Evolutionary conservation across 2,329 filamentous ascomycete species (phyloP), one percentile per base, ranked within the genome.

Genomic region (Fusarium agapanthi): DNA sequence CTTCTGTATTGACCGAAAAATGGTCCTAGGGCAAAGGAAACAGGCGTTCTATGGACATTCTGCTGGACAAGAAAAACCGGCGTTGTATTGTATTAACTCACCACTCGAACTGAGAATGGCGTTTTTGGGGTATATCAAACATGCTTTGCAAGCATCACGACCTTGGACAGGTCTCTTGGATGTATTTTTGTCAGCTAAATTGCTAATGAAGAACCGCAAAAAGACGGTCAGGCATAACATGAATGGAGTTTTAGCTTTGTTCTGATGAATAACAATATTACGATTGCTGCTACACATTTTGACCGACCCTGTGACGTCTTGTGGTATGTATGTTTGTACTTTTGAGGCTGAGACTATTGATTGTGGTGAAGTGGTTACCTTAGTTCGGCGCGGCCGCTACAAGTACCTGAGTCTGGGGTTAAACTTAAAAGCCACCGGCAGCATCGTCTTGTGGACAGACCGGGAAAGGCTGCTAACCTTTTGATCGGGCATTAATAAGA

Each of bases 91-190:
- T 40, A 65, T 64, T 68, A 48, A 71, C 53, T 73, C 58, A 66
- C 71, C 66, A 67, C 56, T 72, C 69, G 66, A 74, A 65, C 60
- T 59, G 47, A 66, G 50, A 59, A 64, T n/a, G 75, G 75, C 72
- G 75, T 76, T 76, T 57, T 57, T 59, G 55, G 62, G 63, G 67
- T 41, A 65, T 63, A 76, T 53, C 66, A 62, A 65, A 59, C 53
- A 75, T 65, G 68, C 71, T 76, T 71, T 58, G 58, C 47, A 70
- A 72, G 72, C 72, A 69, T 72, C 34, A 61, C 55, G 60, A 65
- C 72, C 75, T 65, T 74, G 70, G 65, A 72, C 65, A 77, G 71
- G 72, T 65, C 67, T 55, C 50, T 76, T 73, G 65, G 53, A 55
- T 48, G 54, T 38, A 71, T 44, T 47, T 67, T 73, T 64, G 51